These are phyloP conservation scores for Auxenochlorella pyrenoidosa DNA, from an alignment of 139 green algal species.

Conservation along the genomic window DNA sequence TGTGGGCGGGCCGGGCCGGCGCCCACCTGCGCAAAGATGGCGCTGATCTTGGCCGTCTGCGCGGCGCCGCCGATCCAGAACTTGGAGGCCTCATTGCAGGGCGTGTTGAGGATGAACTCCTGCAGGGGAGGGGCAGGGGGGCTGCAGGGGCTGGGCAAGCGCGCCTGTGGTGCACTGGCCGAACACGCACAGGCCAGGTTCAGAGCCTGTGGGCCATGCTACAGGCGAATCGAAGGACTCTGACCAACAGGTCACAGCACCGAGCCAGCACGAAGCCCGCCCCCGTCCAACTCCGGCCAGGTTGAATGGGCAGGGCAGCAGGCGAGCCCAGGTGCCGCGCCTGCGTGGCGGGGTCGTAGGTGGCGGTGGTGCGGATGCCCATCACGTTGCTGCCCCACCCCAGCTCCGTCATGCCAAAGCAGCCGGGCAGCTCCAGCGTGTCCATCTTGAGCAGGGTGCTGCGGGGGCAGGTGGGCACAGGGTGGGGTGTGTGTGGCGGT, in stretches of 20 bases:
- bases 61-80: constrained; percentile 80
- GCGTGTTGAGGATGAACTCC: constrained; percentile 90
- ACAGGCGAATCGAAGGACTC: too few relatives aligned
- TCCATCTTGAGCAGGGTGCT: constrained; percentile 64
- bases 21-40: constrained; percentile 87
- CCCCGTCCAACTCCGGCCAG: too few relatives aligned
- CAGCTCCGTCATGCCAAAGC: constrained; percentile 91
- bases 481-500: too few relatives aligned
- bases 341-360: constrained; percentile 42
- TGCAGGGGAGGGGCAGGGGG: neutral
- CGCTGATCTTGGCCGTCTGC: constrained; percentile 66
- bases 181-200: too few relatives aligned
- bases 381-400: constrained; percentile 84
- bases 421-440: constrained; percentile 76
- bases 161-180: too few relatives aligned
- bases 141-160: neutral
- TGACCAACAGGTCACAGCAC: too few relatives aligned
- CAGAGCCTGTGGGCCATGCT: too few relatives aligned
- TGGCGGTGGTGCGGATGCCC: constrained; percentile 85
- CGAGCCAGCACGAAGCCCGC: too few relatives aligned
- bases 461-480: neutral
- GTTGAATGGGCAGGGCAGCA: too few relatives aligned
- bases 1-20: neutral
- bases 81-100: constrained; percentile 48
- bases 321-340: neutral